A percentile compares a stretch with the other conserved stretches of the same genome.
phyloP scores from a whole-genome alignment of 2,329 filamentous ascomycete species.

The Ampelomyces quisqualis region DNA sequence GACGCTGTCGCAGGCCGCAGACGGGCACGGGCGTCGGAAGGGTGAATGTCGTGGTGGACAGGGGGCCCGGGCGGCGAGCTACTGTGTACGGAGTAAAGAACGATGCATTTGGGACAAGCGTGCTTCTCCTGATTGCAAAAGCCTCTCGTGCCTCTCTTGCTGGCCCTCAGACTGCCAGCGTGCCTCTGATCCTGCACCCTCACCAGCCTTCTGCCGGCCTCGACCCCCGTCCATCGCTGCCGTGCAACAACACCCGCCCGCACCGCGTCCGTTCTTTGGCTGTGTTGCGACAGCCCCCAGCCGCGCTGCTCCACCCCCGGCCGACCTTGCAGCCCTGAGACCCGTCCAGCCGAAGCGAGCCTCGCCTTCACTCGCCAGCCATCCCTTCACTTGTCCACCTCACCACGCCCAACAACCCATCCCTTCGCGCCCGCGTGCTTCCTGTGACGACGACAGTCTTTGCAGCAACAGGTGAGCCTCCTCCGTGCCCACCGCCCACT shows the following conservation, averaged over 20 bases:
- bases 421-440: background rate
- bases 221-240: slow-evolving; percentile 16
- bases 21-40: slow-evolving; percentile 15
- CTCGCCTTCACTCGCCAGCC: slow-evolving; percentile 29
- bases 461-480: slow-evolving; percentile 37
- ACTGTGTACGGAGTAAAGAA: slow-evolving; percentile 14
- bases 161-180: too few species aligned
- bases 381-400: slow-evolving; percentile 33
- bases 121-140: slow-evolving; percentile 22
- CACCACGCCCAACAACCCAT: slow-evolving; percentile 2
- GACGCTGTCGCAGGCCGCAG: slow-evolving; percentile 5
- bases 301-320: slow-evolving; percentile 26
- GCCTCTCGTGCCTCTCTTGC: slow-evolving; percentile 17
- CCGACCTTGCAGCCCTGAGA: slow-evolving; percentile 33
- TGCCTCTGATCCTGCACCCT: slow-evolving; percentile 9
- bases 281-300: slow-evolving; percentile 16
- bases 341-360: slow-evolving; percentile 33
- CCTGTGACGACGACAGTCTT: slow-evolving; percentile 1
- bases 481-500: slow-evolving; percentile 7
- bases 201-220: slow-evolving; percentile 14
- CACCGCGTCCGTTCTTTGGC: slow-evolving; percentile 25
- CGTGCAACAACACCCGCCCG: slow-evolving; percentile 25
- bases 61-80: slow-evolving; percentile 16
- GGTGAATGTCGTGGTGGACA: slow-evolving; percentile 16
- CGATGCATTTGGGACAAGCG: slow-evolving; percentile 17